Evolutionary conservation across 2,329 filamentous ascomycete genomes (phyloP).

Genomic region (Fusarium siculi): DNA sequence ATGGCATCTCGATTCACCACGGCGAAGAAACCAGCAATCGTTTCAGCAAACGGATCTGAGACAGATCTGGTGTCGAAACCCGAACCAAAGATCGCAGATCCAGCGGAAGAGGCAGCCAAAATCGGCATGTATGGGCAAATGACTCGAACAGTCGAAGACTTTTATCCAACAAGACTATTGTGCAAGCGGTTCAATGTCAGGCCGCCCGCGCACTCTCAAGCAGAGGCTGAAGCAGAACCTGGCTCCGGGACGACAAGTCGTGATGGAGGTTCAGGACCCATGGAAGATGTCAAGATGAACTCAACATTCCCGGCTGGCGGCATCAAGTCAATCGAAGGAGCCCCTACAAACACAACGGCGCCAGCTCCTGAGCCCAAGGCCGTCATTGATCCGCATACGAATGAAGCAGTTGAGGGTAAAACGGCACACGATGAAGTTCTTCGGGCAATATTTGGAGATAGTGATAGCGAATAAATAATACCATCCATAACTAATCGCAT

Average conservation of each 20-base stretch:
- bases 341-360: not conserved
- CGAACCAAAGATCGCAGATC: slow-evolving; percentile 62
- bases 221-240: slow-evolving; percentile 55
- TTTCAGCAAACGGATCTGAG: slow-evolving; percentile 32
- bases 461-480: slow-evolving; percentile 69
- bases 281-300: slow-evolving; percentile 15
- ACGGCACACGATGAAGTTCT: slow-evolving; percentile 85
- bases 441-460: slow-evolving; percentile 92
- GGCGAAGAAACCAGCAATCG: slow-evolving; percentile 59
- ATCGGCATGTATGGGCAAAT: slow-evolving; percentile 93
- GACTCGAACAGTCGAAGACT: slow-evolving; percentile 78
- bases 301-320: slow-evolving; percentile 9
- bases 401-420: slow-evolving; percentile 73
- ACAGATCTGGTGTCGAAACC: slow-evolving; percentile 46
- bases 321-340: slow-evolving; percentile 28
- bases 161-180: slow-evolving; percentile 84
- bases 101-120: slow-evolving; percentile 86
- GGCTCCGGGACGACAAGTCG: slow-evolving; percentile 22
- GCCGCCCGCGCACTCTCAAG: slow-evolving; percentile 74
- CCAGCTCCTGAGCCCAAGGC: slow-evolving; percentile 31
- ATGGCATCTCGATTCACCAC: slow-evolving; percentile 96
- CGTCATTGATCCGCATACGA: slow-evolving; percentile 73
- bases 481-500: not conserved
- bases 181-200: slow-evolving; percentile 96
- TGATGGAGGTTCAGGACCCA: slow-evolving; percentile 15